These are phyloP conservation scores for Talaromyces atroroseus DNA, from an alignment of 2,329 filamentous ascomycete species.

Conservation along the genomic window DNA sequence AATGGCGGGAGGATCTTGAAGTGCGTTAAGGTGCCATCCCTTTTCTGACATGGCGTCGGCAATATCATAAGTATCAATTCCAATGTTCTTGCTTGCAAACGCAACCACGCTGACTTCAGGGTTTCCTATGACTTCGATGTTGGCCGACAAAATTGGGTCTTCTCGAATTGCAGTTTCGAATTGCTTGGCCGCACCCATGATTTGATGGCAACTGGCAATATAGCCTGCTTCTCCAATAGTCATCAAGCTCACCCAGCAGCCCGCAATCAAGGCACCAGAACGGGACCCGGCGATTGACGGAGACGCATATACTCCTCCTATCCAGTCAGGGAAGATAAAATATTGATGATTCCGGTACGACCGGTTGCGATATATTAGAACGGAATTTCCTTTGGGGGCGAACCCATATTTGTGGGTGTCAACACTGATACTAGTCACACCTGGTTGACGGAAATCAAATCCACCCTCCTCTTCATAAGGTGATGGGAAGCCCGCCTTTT, in stretches of 20 bases:
- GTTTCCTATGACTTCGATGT: conserved; percentile 74
- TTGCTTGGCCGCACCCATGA: conserved; percentile 80
- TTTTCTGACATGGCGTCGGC: conserved; percentile 77
- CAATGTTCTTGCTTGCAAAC: conserved; percentile 63
- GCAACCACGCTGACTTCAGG: conserved; percentile 88
- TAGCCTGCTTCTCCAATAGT: conserved; percentile 82
- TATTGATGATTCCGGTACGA: conserved; percentile 84
- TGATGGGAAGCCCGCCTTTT: conserved; percentile 75
- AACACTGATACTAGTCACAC: conserved; percentile 91
- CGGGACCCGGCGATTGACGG: conserved; percentile 87
- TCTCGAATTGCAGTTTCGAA: conserved; percentile 69
- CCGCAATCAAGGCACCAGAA: conserved; percentile 88
- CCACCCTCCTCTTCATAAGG: conserved; percentile 61
- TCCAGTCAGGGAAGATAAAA: conserved; percentile 92
- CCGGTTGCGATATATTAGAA: conserved; percentile 79
- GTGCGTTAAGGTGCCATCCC: conserved; percentile 93
- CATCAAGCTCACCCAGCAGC: conserved; percentile 92
- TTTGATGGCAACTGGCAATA: conserved; percentile 76
- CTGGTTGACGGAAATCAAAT: conserved; percentile 91
- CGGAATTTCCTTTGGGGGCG: conserved; percentile 94
- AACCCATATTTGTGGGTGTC: conserved; percentile 99
- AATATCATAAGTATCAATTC: conserved; percentile 90
- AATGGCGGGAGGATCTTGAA: conserved; percentile 86
- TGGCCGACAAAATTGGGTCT: conserved; percentile 61
- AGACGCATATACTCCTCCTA: conserved; percentile 90